These are phyloP conservation scores for Cercospora canescens DNA, from an alignment of 2,329 filamentous ascomycete species.

Conservation along the genomic window DNA sequence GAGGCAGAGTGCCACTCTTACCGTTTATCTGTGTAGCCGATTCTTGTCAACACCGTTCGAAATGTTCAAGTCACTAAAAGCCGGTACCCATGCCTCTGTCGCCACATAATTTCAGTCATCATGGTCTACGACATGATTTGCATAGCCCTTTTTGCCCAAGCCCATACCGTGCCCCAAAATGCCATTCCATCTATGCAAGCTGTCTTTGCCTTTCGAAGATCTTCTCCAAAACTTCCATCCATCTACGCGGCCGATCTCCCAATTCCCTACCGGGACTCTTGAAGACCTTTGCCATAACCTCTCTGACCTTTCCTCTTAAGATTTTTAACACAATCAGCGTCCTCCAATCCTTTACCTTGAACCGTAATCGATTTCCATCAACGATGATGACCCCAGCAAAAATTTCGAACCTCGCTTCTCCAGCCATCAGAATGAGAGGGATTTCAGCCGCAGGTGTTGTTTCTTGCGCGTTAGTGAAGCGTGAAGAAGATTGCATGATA, in stretches of 20 bases:
- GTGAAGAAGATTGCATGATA: constrained; percentile 88
- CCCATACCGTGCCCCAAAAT: neutral
- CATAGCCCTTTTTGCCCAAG: neutral
- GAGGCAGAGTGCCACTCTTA: neutral
- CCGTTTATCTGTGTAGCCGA: neutral
- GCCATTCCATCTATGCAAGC: neutral
- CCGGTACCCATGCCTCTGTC: neutral
- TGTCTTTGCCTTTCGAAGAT: constrained; percentile 30
- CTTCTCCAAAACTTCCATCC: constrained; percentile 41
- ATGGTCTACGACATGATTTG: neutral
- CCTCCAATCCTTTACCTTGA: constrained; percentile 85
- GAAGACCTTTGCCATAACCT: constrained; percentile 72
- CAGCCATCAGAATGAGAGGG: constrained; percentile 79
- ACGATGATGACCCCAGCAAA: constrained; percentile 84
- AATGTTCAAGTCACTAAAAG: neutral
- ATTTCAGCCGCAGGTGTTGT: constrained; percentile 68
- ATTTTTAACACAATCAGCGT: constrained; percentile 86
- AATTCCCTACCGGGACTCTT: constrained; percentile 50
- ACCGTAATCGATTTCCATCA: constrained; percentile 83
- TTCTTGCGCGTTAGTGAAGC: constrained; percentile 85
- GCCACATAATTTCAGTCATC: neutral
- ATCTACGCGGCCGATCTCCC: constrained; percentile 42
- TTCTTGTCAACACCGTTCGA: neutral
- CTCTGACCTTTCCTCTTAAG: constrained; percentile 70
- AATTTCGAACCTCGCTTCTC: constrained; percentile 87